phyloP scores from a whole-genome alignment of 192 early-diverging fungal species.

The Obelidium mucronatum region DNA sequence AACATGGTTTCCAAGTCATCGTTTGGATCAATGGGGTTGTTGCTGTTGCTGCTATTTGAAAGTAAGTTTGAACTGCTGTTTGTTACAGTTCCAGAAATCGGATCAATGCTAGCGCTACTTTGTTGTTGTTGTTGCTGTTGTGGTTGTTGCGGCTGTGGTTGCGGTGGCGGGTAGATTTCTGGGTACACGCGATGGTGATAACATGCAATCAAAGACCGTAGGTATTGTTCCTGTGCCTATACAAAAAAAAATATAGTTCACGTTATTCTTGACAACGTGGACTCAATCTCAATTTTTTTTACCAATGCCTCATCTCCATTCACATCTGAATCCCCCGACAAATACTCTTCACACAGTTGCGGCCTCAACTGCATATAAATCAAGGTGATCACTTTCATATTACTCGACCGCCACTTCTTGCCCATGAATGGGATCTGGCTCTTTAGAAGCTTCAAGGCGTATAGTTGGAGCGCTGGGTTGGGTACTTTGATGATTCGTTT shows the following conservation, averaged over 20 bases:
- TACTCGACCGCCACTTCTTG: conserved; percentile 78
- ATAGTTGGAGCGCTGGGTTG: conserved; percentile 69
- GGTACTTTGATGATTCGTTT: conserved; percentile 80
- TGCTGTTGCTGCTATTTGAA: no score
- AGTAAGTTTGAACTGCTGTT: no score
- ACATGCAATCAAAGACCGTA: conserved; percentile 65
- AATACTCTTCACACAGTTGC: conserved; percentile 72
- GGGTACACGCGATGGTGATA: conserved; percentile 65
- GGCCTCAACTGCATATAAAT: conserved; percentile 74
- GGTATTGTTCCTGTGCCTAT: conserved; percentile 71
- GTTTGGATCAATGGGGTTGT: no score
- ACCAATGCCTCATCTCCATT: conserved; percentile 79
- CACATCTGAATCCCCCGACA: conserved; percentile 72
- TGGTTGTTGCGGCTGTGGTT: conserved; percentile 10
- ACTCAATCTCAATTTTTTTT: no score
- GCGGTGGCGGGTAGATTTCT: conserved; percentile 29
- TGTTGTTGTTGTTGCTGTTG: neutral
- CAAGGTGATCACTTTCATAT: conserved; percentile 82
- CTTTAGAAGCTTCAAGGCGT: conserved; percentile 82
- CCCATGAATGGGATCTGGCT: conserved; percentile 82
- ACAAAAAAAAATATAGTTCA: neutral
- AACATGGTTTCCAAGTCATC: no score
- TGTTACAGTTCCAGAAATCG: neutral
- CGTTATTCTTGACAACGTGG: no score
- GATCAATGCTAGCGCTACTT: neutral